Evolutionary conservation across 2,329 filamentous ascomycete genomes (phyloP).

Genomic region (Cladophialophora psammophila): DNA sequence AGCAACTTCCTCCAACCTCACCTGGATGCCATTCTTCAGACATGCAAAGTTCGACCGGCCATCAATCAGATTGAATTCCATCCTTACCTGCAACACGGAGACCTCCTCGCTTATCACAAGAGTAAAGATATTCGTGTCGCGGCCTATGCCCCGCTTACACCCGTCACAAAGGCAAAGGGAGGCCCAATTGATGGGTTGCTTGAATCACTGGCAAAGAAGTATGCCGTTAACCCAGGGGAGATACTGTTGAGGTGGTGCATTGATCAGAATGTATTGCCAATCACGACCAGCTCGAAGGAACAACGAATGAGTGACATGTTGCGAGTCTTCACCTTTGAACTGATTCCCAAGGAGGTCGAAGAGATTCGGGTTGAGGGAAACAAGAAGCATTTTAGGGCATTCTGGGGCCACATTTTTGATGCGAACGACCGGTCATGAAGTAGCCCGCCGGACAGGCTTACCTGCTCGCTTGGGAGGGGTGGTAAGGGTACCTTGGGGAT

Average conservation of each 20-base stretch:
- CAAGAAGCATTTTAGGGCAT: slow-evolving; percentile 59
- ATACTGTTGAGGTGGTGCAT: slow-evolving; percentile 67
- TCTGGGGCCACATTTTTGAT: slow-evolving; percentile 60
- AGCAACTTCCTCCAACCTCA: slow-evolving; percentile 66
- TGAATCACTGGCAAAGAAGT: slow-evolving; percentile 64
- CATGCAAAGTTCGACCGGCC: slow-evolving; percentile 51
- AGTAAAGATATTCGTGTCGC: slow-evolving; percentile 51
- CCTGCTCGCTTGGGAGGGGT: not conserved
- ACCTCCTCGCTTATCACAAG: slow-evolving; percentile 51
- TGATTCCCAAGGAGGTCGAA: slow-evolving; percentile 65
- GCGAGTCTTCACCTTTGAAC: slow-evolving; percentile 62
- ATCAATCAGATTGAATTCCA: slow-evolving; percentile 56
- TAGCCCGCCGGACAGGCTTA: not conserved
- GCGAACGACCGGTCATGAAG: slow-evolving; percentile 49
- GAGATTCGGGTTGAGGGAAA: slow-evolving; percentile 58
- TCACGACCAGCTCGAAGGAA: slow-evolving; percentile 69
- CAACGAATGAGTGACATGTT: slow-evolving; percentile 66
- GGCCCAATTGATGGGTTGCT: slow-evolving; percentile 65
- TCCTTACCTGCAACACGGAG: slow-evolving; percentile 57
- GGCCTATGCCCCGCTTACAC: slow-evolving; percentile 55
- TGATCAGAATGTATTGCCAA: slow-evolving; percentile 65
- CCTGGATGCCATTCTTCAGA: slow-evolving; percentile 59
- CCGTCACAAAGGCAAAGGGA: slow-evolving; percentile 61
- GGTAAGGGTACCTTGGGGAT: not conserved
- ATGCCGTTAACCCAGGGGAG: slow-evolving; percentile 65